phyloP scores from a whole-genome alignment of 2,329 filamentous ascomycete genomes.

The Colletotrichum scovillei region DNA sequence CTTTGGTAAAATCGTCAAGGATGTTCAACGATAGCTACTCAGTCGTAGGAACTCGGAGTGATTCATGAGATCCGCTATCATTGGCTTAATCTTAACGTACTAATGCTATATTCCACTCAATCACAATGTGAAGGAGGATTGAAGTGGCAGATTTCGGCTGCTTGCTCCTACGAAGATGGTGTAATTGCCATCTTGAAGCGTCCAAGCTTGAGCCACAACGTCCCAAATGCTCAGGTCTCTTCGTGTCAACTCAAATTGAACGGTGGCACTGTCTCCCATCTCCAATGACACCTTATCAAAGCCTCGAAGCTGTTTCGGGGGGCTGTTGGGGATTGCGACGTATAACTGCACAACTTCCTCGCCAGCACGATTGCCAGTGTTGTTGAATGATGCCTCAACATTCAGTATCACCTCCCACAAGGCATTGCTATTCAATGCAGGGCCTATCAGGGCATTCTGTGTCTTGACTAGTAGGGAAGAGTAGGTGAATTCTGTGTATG shows the following conservation, averaged over 20 bases:
- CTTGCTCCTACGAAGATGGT: conserved; percentile 58
- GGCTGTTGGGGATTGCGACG: conserved; percentile 56
- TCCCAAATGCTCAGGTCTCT: conserved; percentile 77
- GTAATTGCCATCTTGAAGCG: conserved; percentile 58
- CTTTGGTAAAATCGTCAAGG: no score
- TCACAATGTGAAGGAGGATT: no score
- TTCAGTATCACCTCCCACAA: conserved; percentile 58
- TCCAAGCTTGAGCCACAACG: conserved; percentile 69
- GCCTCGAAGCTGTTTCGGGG: conserved; percentile 69
- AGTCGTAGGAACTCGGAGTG: no score
- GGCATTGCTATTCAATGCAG: conserved; percentile 55
- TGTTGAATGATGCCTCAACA: conserved; percentile 52
- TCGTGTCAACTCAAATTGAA: conserved; percentile 66
- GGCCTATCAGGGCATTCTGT: conserved; percentile 39
- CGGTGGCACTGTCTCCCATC: conserved; percentile 41
- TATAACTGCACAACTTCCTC: conserved; percentile 63
- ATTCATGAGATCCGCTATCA: no score
- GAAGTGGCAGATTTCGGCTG: conserved; percentile 56
- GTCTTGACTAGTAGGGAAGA: conserved; percentile 50
- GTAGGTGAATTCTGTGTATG: conserved; percentile 66
- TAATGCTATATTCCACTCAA: no score
- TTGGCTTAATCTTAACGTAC: no score
- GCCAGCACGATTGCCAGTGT: conserved; percentile 54
- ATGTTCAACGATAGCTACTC: no score
- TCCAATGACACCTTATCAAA: conserved; percentile 53